Evolutionary conservation across 768 basidiomycete genomes (phyloP).

Genomic region (Panellus pusillus): DNA sequence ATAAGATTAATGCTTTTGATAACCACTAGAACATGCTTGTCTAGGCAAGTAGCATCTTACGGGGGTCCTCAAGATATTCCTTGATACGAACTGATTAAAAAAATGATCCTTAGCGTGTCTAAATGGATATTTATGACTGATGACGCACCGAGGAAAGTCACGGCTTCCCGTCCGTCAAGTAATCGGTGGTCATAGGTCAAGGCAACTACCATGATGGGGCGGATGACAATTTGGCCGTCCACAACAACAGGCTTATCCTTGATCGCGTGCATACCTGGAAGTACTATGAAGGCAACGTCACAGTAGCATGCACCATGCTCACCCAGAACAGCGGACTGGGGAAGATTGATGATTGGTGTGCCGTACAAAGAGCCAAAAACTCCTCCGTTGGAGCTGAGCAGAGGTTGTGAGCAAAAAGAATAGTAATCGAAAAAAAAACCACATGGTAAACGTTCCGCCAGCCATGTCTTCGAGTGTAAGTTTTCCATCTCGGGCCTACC

Average conservation of each 20-base stretch:
- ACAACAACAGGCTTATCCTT: constrained; percentile 90
- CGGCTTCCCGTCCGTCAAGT: constrained; percentile 93
- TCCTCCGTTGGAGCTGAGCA: constrained; percentile 88
- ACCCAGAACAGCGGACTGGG: constrained; percentile 92
- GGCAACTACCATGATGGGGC: constrained; percentile 95
- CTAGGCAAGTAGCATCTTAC: constrained; percentile 76
- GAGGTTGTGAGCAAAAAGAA: background rate
- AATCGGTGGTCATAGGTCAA: constrained; percentile 95
- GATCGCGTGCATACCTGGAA: constrained; percentile 89
- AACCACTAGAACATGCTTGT: too few species aligned
- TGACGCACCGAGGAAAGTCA: constrained; percentile 91
- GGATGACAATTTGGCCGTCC: constrained; percentile 92
- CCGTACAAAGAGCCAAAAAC: constrained; percentile 97
- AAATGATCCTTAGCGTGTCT: background rate
- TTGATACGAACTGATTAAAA: constrained; percentile 48
- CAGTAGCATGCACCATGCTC: constrained; percentile 22
- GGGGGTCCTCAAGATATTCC: constrained; percentile 93
- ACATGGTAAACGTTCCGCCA: constrained; percentile 99
- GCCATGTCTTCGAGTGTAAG: constrained; percentile 98
- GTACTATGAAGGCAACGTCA: background rate
- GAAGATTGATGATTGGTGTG: constrained; percentile 98
- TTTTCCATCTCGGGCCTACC: constrained; percentile 84
- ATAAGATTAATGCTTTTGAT: too few species aligned
- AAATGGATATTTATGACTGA: background rate
- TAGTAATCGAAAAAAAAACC: background rate